Percentiles rank a stretch among this genome's conserved stretches.
phyloP scores from a whole-genome alignment of 2,329 filamentous ascomycete species.

The Elsinoe australis region DNA sequence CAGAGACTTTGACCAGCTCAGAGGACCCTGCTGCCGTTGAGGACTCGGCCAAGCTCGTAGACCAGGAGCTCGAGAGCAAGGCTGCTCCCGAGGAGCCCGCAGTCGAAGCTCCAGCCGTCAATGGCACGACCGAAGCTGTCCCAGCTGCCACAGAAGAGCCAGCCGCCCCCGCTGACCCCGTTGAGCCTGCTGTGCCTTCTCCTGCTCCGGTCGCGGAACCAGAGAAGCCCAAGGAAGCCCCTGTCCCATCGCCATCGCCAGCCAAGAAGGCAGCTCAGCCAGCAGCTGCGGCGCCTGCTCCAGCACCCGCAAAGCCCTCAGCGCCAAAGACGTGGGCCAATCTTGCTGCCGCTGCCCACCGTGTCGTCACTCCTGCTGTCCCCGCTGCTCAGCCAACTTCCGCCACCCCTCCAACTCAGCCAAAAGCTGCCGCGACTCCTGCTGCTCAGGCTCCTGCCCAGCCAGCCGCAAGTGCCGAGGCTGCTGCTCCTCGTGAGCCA shows the following conservation, averaged over 20 bases:
- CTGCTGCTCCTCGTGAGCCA: constrained; percentile 28
- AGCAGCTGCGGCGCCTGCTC: constrained; percentile 43
- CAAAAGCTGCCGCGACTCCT: constrained; percentile 26
- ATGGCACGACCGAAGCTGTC: constrained; percentile 32
- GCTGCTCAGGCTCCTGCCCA: constrained; percentile 23
- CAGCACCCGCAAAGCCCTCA: constrained; percentile 47
- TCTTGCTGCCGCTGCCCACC: constrained; percentile 49
- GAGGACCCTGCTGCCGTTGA: constrained; percentile 33
- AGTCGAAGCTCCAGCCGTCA: constrained; percentile 29
- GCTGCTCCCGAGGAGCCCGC: constrained; percentile 28
- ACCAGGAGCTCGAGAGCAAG: constrained; percentile 68
- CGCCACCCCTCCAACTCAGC: constrained; percentile 28
- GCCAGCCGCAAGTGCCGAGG: constrained; percentile 30
- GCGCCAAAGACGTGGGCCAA: constrained; percentile 65
- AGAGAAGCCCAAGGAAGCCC: constrained; percentile 57
- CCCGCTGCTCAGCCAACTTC: constrained; percentile 26
- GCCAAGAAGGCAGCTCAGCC: constrained; percentile 39
- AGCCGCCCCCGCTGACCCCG: constrained; percentile 25
- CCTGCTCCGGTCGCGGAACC: constrained; percentile 26
- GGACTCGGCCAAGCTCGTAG: constrained; percentile 48
- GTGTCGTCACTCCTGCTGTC: constrained; percentile 37
- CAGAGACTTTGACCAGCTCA: constrained; percentile 29
- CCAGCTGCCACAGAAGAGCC: constrained; percentile 34
- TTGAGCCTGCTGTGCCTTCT: constrained; percentile 32
- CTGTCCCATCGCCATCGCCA: constrained; percentile 44